Base-by-base conservation (phyloP, 208 protist genomes). In the Crithidia mellificae region DNA sequence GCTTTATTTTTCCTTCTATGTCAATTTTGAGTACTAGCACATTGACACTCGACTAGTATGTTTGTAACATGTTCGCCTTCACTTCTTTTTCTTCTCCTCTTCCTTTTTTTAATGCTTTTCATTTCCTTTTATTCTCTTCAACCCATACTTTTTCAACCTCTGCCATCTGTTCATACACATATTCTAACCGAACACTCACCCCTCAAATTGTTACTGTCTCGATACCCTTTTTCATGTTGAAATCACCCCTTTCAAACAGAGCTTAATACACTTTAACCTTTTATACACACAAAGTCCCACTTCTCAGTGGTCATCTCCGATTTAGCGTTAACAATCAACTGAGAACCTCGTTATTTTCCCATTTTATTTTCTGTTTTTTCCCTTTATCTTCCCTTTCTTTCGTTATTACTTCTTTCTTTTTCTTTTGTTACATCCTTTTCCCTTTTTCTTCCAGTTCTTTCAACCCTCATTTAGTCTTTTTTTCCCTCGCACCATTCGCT, bases 331-430 rank as follows among this genome's bases (percentile, higher is more conserved):
- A n/a, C 41, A 46, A 19, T 15, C 41, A 46, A 46, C 41, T 41
- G 49, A 20, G 4, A 19, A 17, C 27, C n/a, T 20, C 15, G 7
- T 41, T 46, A 20, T 51, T 19, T 43, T 34, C 12, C 47, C 38
- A 54, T 53, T 56, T 34, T 70, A 68, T 63, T 14, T 55, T n/a
- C 27, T 53, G 44, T 81, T 36, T 6, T 59, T 62, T 54, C 14
- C 0, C 32, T 61, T 11, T 68, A 58, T 68, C n/a, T 46, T 53
- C 34, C 34, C 30, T 43, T 63, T 65, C 7, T 50, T 59, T 75
- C 17, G 50, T 70, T 27, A 32, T 36, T 46, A 38, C 30, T 44
- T 55, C 38, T 30, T 63, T 46, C 27, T 55, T 49, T 66, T 46
- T 52, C 63, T 56, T 61, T 69, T 68, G 55, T 70, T 68, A 17